Evolutionary conservation across 129 eudicot species (phyloP).

Genomic region (Oenanthe sinensis): DNA sequence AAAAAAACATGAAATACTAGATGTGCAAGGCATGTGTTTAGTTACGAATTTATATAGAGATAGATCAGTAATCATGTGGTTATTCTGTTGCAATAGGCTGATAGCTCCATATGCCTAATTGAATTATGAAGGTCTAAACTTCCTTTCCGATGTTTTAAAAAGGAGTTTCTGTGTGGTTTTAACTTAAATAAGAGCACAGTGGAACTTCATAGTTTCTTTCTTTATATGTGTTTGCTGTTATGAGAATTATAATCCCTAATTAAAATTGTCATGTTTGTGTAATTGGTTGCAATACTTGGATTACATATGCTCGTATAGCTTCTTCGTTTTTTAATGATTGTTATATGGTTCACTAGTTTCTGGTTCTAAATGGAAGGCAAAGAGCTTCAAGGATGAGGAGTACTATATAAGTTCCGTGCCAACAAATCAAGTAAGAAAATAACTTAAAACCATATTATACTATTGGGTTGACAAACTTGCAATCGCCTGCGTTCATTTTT

Average conservation of each 20-base stretch:
- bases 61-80: neutral
- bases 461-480: neutral
- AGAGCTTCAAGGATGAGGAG: slow-evolving; percentile 80
- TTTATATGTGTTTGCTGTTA: neutral
- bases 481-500: neutral
- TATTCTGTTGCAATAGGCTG: neutral
- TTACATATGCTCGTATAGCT: neutral
- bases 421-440: slow-evolving; percentile 64
- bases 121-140: neutral
- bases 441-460: neutral
- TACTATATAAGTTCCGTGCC: slow-evolving; percentile 92
- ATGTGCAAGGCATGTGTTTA: neutral
- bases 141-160: neutral
- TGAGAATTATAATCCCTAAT: neutral
- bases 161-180: neutral
- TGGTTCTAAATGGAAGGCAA: slow-evolving; percentile 80
- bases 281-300: neutral
- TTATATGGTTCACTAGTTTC: slow-evolving; percentile 33
- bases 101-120: neutral
- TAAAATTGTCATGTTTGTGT: neutral
- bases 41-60: neutral
- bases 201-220: neutral
- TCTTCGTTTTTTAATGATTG: neutral
- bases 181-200: neutral
- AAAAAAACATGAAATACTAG: neutral